These are phyloP conservation scores for Phytophthora europaea DNA, from an alignment of 352 stramenopile species.

Conservation along the genomic window DNA sequence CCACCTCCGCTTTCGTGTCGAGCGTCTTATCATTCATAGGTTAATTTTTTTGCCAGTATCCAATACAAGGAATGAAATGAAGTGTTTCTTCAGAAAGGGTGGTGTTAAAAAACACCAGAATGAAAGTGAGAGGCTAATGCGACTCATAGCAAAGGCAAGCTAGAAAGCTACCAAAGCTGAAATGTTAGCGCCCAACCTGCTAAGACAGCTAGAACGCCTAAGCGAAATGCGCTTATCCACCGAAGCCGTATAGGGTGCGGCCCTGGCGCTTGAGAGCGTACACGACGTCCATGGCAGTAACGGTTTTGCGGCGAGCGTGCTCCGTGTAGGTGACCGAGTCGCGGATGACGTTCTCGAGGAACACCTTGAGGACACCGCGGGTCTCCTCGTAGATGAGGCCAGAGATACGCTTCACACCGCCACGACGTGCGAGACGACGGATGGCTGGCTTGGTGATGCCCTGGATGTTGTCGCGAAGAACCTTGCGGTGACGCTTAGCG, in stretches of 20 bases:
- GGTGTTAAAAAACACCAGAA: conserved; percentile 68
- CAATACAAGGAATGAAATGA: too few species aligned
- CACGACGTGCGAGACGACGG: conserved; percentile 98
- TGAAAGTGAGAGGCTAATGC: conserved; percentile 17
- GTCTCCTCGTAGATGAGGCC: conserved; percentile 99
- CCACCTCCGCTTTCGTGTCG: too few species aligned
- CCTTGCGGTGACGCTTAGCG: conserved; percentile 90
- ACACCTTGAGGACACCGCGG: conserved; percentile 98
- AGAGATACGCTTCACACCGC: conserved; percentile 98
- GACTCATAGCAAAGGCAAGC: conserved; percentile 11
- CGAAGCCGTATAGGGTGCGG: conserved; percentile 96
- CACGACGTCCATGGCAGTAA: conserved; percentile 99
- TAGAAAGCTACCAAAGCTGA: conserved; percentile 1
- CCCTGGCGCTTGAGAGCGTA: conserved; percentile 98
- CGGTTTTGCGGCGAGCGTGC: conserved; percentile 96
- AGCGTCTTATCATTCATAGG: too few species aligned
- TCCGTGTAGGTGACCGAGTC: conserved; percentile 97
- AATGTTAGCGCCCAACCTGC: conserved; percentile 25
- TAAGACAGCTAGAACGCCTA: conserved; percentile 77
- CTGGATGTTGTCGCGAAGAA: conserved; percentile 93
- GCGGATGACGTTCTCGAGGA: conserved; percentile 98
- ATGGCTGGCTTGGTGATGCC: conserved; percentile 97
- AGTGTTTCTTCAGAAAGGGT: conserved; percentile 47
- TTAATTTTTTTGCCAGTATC: too few species aligned
- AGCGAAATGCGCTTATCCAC: conserved; percentile 63